A percentile compares a stretch with the other conserved stretches of the same genome.
Evolutionary conservation across 352 stramenopile genomes (phyloP).

Genomic region (Aphanomyces euteiches): DNA sequence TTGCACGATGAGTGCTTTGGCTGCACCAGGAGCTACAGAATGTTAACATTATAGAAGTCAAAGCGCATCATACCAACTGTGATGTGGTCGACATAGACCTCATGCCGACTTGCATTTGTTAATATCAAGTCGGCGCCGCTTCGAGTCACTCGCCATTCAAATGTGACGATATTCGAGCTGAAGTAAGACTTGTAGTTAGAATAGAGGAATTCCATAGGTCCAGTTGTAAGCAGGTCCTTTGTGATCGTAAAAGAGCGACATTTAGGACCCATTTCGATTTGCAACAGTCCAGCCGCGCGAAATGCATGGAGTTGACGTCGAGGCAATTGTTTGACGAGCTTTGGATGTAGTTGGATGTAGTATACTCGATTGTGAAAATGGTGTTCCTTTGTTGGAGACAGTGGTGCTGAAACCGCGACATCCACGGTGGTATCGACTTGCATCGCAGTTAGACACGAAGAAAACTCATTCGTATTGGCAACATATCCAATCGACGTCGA

Average conservation of each 20-base stretch:
- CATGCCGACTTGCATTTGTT: constrained; percentile 15
- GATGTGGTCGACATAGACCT: constrained; percentile 7
- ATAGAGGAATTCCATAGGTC: constrained; percentile 14
- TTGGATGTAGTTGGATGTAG: constrained; percentile 25
- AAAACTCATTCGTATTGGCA: neutral
- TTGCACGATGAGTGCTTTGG: neutral
- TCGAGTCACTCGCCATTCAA: constrained; percentile 6
- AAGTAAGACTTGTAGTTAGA: constrained; percentile 21
- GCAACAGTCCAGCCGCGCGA: constrained; percentile 14
- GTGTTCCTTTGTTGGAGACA: constrained; percentile 11
- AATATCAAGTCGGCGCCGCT: constrained; percentile 8
- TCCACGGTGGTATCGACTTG: constrained; percentile 6
- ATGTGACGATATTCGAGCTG: constrained; percentile 14
- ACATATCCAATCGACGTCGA: neutral
- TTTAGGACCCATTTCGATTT: constrained; percentile 9
- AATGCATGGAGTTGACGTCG: constrained; percentile 21
- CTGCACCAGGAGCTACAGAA: constrained; percentile 4
- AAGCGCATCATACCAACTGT: neutral
- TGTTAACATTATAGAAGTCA: too few relatives aligned
- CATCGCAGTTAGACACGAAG: neutral
- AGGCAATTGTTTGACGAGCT: neutral
- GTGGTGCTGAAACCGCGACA: neutral
- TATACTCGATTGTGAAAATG: constrained; percentile 3
- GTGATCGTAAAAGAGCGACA: constrained; percentile 19
- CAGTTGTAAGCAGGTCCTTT: constrained; percentile 19